Conservation (phyloP, 2,329 filamentous ascomycete species). For the Stachybotrys chlorohalonatus region DNA sequence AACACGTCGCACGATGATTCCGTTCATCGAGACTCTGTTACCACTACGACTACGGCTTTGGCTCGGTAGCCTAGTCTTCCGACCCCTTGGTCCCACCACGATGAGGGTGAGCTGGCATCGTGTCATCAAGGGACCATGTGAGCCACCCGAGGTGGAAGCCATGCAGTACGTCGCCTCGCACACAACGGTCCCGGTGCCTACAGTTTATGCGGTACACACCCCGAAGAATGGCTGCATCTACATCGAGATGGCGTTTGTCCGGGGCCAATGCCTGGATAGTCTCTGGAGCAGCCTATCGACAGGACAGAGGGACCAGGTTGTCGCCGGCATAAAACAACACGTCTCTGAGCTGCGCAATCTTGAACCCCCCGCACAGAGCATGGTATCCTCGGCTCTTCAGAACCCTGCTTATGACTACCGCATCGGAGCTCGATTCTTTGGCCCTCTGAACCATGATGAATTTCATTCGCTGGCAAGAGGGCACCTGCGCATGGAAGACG, state of each 20-base stretch:
- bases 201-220: conserved; percentile 13
- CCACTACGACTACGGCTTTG: conserved; percentile 15
- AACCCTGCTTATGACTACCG: conserved; percentile 15
- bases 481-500: conserved; percentile 11
- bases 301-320: conserved; percentile 9
- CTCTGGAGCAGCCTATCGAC: conserved; percentile 11
- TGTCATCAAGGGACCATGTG: conserved; percentile 19
- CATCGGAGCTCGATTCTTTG: conserved; percentile 14
- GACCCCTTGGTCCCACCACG: conserved; percentile 4
- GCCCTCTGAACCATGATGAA: conserved; percentile 13
- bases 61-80: conserved; percentile 15
- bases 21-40: conserved; percentile 13
- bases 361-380: conserved; percentile 9
- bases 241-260: conserved; percentile 17
- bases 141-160: conserved; percentile 17
- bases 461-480: conserved; percentile 16
- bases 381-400: conserved; percentile 14
- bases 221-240: conserved; percentile 7
- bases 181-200: conserved; percentile 17
- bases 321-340: conserved; percentile 13
- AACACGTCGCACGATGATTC: conserved; percentile 11
- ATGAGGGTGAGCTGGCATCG: conserved; percentile 17
- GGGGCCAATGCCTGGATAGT: conserved; percentile 8
- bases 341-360: conserved; percentile 13
- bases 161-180: conserved; percentile 18